Base-by-base conservation (phyloP, 2,329 filamentous ascomycete genomes). In the Penicillium sp. region DNA sequence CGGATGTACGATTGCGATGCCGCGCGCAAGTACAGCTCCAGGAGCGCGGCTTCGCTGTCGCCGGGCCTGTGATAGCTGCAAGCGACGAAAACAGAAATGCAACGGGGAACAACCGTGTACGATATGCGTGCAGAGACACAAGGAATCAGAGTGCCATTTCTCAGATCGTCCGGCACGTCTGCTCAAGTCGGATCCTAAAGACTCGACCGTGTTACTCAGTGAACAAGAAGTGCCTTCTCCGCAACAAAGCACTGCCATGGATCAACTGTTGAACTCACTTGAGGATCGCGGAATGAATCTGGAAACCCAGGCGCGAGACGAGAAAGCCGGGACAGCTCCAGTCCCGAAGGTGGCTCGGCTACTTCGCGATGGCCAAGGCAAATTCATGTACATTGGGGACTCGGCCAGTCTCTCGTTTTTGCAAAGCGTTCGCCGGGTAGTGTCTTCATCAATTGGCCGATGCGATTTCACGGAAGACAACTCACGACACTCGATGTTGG, bases 331-430 rank as follows among this genome's bases (percentile, higher is more conserved):
- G 14, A 53, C 46, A 10, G 56, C 60, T 7, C 57, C 57, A 8
- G 64, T 55, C 43, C 65, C 51, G 31, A 65, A 57, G 53, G 66
- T 47, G 50, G 66, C 53, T 51, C 65, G 71, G 7, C 65, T 75
- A 16, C 60, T 75, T 7, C 69, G 69, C 15, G 72, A 74, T 45
- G 70, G 70, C 0, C 69, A 73, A 43, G 72, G 72, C 4, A 74
- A 74, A 38, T 67, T 72, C 33, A 73, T 75, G 50, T 75, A 74
- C 45, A 70, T 75, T 17, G 72, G 72, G 10, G 72, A 75, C 41
- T 74, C 70, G 25, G 72, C 71, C 22, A 73, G 71, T 32, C 55
- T 75, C 31, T 74, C 72, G 0, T 74, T 74, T 36, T 48, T 74
- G 23, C 72, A 74, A 48, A 74, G 69, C 37, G 70, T 75, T 10